phyloP scores from a whole-genome alignment of 2,329 filamentous ascomycete genomes.

The Botrytis fragariae region DNA sequence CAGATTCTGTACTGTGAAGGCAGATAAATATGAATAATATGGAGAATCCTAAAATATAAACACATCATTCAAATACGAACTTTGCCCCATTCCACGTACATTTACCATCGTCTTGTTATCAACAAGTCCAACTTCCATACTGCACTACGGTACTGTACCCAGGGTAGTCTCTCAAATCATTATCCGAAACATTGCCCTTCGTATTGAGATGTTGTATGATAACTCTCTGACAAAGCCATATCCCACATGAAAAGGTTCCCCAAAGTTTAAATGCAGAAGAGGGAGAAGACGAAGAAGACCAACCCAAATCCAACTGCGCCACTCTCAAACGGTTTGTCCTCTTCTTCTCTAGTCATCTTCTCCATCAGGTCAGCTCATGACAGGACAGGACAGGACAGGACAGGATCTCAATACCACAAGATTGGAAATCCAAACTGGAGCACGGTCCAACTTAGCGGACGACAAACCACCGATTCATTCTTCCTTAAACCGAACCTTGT shows the following conservation, averaged over 20 bases:
- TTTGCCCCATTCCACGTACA: not conserved
- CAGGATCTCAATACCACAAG: not conserved
- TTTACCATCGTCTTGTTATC: not conserved
- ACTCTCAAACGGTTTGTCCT: not conserved
- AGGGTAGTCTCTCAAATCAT: not conserved
- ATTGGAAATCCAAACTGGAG: not conserved
- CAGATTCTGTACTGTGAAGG: too few species aligned
- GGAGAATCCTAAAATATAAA: not conserved
- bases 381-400: not conserved
- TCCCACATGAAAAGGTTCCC: not conserved
- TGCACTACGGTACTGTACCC: not conserved
- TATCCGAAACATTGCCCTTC: not conserved
- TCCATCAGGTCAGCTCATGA: not conserved
- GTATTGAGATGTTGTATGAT: not conserved
- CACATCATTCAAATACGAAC: not conserved
- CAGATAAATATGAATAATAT: too few species aligned
- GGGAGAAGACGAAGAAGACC: too few species aligned
- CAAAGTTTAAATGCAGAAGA: not conserved
- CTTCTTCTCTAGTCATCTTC: not conserved
- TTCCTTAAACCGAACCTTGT: not conserved
- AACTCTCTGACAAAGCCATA: not conserved
- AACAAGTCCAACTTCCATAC: not conserved
- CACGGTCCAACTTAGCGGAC: constrained; percentile 1
- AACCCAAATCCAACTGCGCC: not conserved
- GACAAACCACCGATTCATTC: constrained; percentile 10